These are phyloP conservation scores for Solanum clarkiae DNA, from an alignment of 257 asterid genomes.

Conservation along the genomic window DNA sequence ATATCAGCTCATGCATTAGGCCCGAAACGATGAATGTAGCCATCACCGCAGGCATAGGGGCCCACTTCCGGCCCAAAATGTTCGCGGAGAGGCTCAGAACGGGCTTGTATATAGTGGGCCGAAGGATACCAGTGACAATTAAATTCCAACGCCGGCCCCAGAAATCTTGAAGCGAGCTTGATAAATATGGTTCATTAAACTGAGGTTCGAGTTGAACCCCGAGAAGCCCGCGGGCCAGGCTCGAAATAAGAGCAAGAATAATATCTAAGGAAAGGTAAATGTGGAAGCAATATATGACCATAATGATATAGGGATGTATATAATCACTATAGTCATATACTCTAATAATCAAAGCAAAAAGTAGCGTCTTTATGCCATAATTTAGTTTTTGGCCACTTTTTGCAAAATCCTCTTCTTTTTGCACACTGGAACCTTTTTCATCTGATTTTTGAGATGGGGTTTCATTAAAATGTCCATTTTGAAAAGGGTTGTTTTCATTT, in stretches of 20 bases:
- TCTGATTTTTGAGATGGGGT: not conserved
- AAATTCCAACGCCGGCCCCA: conserved; percentile 95
- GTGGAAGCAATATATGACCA: conserved; percentile 31
- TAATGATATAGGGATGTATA: conserved; percentile 15
- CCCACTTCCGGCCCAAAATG: conserved; percentile 43
- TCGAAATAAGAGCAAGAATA: conserved; percentile 35
- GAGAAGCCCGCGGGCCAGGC: conserved; percentile 32
- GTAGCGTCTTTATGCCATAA: conserved; percentile 33
- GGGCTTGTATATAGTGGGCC: conserved; percentile 65
- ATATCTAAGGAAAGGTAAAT: conserved; percentile 46
- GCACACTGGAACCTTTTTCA: not conserved
- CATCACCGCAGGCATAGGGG: conserved; percentile 43
- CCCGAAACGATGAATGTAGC: conserved; percentile 45
- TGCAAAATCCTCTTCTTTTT: not conserved
- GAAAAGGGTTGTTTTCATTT: not conserved
- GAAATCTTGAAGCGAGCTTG: conserved; percentile 69
- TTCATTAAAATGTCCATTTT: not conserved
- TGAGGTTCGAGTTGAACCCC: conserved; percentile 80
- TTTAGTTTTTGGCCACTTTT: not conserved
- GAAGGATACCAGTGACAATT: conserved; percentile 58
- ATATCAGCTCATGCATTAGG: conserved; percentile 63
- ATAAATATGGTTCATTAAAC: conserved; percentile 59
- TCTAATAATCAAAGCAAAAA: conserved; percentile 29
- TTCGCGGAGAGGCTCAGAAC: conserved; percentile 14
- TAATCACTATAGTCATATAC: conserved; percentile 20